Evolutionary conservation across 2,329 filamentous ascomycete species (phyloP), one percentile per base, ranked within the genome.

Genomic region (Thermomyces lanuginosus): DNA sequence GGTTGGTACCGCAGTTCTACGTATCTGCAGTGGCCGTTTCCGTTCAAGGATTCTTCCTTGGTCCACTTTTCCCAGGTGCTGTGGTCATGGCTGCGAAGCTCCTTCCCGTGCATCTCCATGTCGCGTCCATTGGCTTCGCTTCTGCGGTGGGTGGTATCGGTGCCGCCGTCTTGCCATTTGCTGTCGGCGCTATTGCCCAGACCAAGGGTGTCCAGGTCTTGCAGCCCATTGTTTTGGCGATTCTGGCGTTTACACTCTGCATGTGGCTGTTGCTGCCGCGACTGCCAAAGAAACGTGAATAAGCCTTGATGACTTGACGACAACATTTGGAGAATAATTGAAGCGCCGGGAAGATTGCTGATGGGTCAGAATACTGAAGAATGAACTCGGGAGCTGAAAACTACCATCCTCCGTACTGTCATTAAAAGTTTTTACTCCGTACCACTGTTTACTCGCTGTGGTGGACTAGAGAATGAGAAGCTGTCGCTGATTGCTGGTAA

Each of bases 121-220:
- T 89, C 21, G 70, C 67, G n/a, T 72, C 74, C 0, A 80, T 91
- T 35, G 80, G 81, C 0, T 86, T 91, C 40, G 75, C 76, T 0
- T 72, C 77, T 1, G 79, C 80, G 0, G 72, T 86, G 46, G 81
- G 81, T 2, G 75, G 77, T 0, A 66, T 64, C 2, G 81, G 81
- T 0, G 78, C 74, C 1, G 51, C 51, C 0, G 42, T 55, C 10
- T 41, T 60, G 15, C 58, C 57, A 1, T 60, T 60, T 35, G 51
- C 47, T 0, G 50, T 60, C 0, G 57, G 56, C n/a, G 56, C 56
- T 0, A 49, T 61, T 30, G 58, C 56, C 3, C 64, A 73, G 44
- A 56, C 58, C 1, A 66, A 60, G 34, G 69, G 69, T 6, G 68
- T 73, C 7, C 48, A 63, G 45, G 66, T 72, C 1, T 41, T 74